Evolutionary conservation across 306 rosid species (phyloP).

Genomic region (Cucurbita pepo): DNA sequence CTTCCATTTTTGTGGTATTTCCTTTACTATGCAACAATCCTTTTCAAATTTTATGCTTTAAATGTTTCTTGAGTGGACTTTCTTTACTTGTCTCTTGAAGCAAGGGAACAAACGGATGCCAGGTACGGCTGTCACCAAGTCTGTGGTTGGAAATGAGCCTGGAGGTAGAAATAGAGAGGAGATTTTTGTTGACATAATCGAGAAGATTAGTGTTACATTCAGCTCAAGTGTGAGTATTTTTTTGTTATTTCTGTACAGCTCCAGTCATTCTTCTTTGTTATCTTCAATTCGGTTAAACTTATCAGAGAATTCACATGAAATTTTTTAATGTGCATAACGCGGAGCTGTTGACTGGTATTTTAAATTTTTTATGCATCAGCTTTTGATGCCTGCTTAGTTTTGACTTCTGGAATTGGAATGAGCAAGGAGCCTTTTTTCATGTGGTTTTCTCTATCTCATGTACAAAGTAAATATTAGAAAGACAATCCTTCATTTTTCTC

Average conservation of each 20-base stretch:
- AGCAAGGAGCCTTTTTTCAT: neutral
- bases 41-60: neutral
- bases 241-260: neutral
- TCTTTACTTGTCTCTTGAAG: slow-evolving; percentile 23
- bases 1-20: slow-evolving; percentile 66
- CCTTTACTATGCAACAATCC: neutral
- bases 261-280: neutral
- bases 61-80: slow-evolving; percentile 12
- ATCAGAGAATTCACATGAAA: neutral
- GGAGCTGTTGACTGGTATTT: neutral
- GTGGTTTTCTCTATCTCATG: neutral
- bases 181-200: slow-evolving; percentile 83
- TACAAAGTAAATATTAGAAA: neutral
- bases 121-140: slow-evolving; percentile 67
- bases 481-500: neutral
- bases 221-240: slow-evolving; percentile 69
- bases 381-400: neutral
- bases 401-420: neutral
- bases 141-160: slow-evolving; percentile 83
- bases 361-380: neutral
- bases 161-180: slow-evolving; percentile 91
- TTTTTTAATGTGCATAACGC: neutral
- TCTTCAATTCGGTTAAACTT: neutral
- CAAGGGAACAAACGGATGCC: slow-evolving; percentile 89
- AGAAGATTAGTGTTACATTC: slow-evolving; percentile 89